These are phyloP conservation scores for Colletotrichum sp. DNA, from an alignment of 2,329 filamentous ascomycete species.

Conservation along the genomic window DNA sequence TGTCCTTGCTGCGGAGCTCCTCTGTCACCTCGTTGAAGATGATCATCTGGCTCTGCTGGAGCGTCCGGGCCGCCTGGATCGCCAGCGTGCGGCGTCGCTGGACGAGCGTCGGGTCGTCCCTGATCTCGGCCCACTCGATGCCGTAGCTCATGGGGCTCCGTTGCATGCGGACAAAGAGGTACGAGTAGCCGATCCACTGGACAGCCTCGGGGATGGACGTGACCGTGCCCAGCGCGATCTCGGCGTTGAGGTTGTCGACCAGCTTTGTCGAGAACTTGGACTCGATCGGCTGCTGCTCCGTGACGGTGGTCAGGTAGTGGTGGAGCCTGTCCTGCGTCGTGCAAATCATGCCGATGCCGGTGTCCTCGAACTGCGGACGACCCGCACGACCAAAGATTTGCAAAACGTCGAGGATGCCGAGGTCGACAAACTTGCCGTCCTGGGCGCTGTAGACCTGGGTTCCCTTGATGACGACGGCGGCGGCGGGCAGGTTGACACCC, in stretches of 20 bases:
- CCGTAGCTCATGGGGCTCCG: slow-evolving; percentile 90
- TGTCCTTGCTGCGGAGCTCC: slow-evolving; percentile 90
- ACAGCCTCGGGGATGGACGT: slow-evolving; percentile 93
- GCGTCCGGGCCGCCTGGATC: slow-evolving; percentile 82
- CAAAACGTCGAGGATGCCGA: slow-evolving; percentile 94
- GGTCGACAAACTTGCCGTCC: slow-evolving; percentile 94
- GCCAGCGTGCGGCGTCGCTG: slow-evolving; percentile 84
- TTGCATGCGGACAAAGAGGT: slow-evolving; percentile 96
- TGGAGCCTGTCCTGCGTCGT: slow-evolving; percentile 92
- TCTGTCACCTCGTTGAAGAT: slow-evolving; percentile 96
- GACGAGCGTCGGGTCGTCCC: slow-evolving; percentile 86
- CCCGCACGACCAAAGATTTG: slow-evolving; percentile 99
- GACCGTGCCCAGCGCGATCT: slow-evolving; percentile 91
- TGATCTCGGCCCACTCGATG: slow-evolving; percentile 91
- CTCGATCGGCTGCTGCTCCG: slow-evolving; percentile 95
- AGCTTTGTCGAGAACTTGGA: slow-evolving; percentile 94
- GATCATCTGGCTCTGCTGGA: slow-evolving; percentile 97
- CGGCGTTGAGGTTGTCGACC: slow-evolving; percentile 95
- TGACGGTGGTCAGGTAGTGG: slow-evolving; percentile 92
- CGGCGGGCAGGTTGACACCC: slow-evolving; percentile 98
- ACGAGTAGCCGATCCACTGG: slow-evolving; percentile 97
- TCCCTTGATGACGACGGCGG: slow-evolving; percentile 96
- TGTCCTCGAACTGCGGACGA: slow-evolving; percentile 96
- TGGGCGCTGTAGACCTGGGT: slow-evolving; percentile 97
- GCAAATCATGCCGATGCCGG: slow-evolving; percentile 97